A percentile compares a stretch with the other conserved stretches of the same genome.
These are phyloP conservation scores for Agaricus subrufescens DNA, from an alignment of 768 basidiomycete species.

Conservation along the genomic window DNA sequence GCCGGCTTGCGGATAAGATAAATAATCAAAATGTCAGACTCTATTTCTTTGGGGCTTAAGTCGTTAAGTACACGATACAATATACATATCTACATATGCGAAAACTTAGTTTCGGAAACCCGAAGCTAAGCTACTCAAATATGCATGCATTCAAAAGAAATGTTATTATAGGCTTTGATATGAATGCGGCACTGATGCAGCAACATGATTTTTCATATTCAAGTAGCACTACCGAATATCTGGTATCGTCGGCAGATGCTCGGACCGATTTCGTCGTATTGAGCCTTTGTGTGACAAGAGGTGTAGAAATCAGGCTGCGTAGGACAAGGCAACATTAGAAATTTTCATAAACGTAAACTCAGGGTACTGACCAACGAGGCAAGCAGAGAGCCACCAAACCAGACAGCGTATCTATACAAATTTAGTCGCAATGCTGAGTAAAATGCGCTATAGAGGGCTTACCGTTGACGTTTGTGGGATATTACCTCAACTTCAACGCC, in stretches of 20 bases:
- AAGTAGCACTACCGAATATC: conserved; percentile 85
- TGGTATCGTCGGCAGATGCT: conserved; percentile 91
- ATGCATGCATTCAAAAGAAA: too few species aligned
- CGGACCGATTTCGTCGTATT: conserved; percentile 91
- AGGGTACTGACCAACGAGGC: conserved; percentile 73
- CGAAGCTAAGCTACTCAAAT: too few species aligned
- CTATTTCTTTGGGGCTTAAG: too few species aligned
- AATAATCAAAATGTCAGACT: too few species aligned
- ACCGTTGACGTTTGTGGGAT: conserved; percentile 96
- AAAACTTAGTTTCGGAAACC: too few species aligned
- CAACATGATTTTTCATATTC: neutral
- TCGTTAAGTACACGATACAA: too few species aligned
- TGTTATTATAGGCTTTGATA: too few species aligned
- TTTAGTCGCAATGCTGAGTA: neutral
- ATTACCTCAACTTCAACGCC: conserved; percentile 99
- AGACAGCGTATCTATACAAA: conserved; percentile 75
- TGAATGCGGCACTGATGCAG: too few species aligned
- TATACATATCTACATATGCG: too few species aligned
- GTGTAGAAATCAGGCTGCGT: conserved; percentile 90
- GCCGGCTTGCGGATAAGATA: too few species aligned
- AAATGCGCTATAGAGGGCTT: conserved; percentile 14
- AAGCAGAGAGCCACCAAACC: conserved; percentile 95
- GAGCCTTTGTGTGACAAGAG: conserved; percentile 90
- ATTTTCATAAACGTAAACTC: neutral
- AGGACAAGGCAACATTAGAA: neutral